Base-by-base conservation (phyloP, 768 basidiomycete species). In the Pisolithus albus region DNA sequence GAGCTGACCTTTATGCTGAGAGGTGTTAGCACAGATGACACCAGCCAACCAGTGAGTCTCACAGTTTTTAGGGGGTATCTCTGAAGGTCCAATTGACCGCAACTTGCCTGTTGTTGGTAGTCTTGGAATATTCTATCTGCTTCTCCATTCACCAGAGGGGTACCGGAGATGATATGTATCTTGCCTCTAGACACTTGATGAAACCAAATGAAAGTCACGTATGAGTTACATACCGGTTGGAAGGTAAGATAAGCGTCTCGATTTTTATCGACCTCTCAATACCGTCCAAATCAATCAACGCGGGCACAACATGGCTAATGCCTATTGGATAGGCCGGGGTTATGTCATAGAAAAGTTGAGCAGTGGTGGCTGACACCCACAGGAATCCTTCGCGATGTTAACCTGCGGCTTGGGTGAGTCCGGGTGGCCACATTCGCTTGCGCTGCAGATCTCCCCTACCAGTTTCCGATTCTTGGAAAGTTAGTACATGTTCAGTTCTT, bases 21-120 rank as follows among this genome's bases (percentile, higher is more conserved):
- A 18, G 16, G 47, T 46, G 43, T 58, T 34, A 59, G 55, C 51
- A 46, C n/a, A 45, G 32, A 34, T 32, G 51, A 24, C 53, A 30
- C 51, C 43, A 46, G 37, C n/a, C 46, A 7, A 24, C 26, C 37
- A 36, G 44, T 32, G 50, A 46, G 26, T 57, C 81, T 68, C 58
- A 89, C 88, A 52, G 70, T 70, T 72, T 80, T 73, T 57, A 90
- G 62, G 7, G 88, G 87, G 77, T 83, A 88, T 52, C 89, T 74
- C 47, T 83, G 76, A 65, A 92, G 88, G 26, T 67, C 70, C 37
- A 92, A 62, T 21, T 62, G 64, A 11, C 83, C 83, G 1, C 69
- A 59, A 10, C 66, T 62, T 7, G 85, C 88, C 60, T 88, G 77
- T 26, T 69, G 62, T 63, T 92, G 88, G 64, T 90, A 92, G 21